Base-by-base conservation (phyloP, 148 eudicot genomes). In the Silene uniflora region DNA sequence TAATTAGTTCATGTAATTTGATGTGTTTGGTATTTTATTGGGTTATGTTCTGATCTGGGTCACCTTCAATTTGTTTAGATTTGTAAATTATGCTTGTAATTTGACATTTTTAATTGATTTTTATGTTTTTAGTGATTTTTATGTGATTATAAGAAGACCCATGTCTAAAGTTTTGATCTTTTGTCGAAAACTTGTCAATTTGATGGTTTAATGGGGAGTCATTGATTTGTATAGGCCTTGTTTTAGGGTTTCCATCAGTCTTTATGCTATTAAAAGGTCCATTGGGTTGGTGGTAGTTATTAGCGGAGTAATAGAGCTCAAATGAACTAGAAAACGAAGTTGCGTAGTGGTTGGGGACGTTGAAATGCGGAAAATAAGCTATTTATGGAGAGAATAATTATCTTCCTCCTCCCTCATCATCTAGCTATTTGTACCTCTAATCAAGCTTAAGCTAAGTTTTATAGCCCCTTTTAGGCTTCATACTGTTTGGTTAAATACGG, bases 231-330 rank as follows among this genome's bases (percentile, higher is more conserved):
- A 14, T 67, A 46, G 19, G 63, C 6, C 22, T 12, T 64, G 47
- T 58, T 59, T 58, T 81, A 81, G 80, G 80, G 80, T 81, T 81
- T 76, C 17, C 12, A 3, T 55, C 0, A n/a, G 3, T 18, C 22
- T 13, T 22, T 3, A 35, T 62, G 16, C 25, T 24, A 32, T 64
- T 22, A n/a, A n/a, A n/a, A n/a, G n/a, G n/a, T n/a, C n/a, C n/a
- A 27, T 27, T 27, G 29, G 29, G 29, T 27, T 27, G 29, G 29
- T 1, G 29, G 2, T 27, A 27, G 29, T 27, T 27, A 27, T 27
- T 27, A 27, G 29, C 29, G 29, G 29, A 27, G 29, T 27, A 27
- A 27, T 27, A 27, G 29, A 27, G 29, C 29, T 27, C 29, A 27
- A 27, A 27, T 27, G 29, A 27, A 27, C 29, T 27, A 27, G 29